Base-by-base conservation (phyloP, 768 basidiomycete genomes). In the Punctularia strigosozonata region DNA sequence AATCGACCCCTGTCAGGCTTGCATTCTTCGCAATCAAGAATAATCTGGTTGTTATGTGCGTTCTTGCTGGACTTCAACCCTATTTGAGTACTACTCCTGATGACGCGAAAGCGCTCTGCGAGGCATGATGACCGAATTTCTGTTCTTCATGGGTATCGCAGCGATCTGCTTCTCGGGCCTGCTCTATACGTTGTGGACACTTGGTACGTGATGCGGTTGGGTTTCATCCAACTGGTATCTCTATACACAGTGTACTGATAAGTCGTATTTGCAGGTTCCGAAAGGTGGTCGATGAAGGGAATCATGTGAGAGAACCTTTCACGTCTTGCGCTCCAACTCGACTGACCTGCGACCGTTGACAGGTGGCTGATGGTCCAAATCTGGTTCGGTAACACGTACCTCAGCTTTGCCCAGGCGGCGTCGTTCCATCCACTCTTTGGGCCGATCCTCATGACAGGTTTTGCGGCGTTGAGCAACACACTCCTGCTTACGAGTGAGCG, bases 361-460 rank as follows among this genome's bases (percentile, higher is more conserved):
- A 34, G 10, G 18, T 90, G 86, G 86, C 58, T 89, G 7, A 80
- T 89, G 78, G 69, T 83, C 2, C 80, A 87, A 42, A 85, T 89
- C 22, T 88, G 86, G 84, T 86, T 88, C 43, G 84, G 85, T 0
- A 83, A 80, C 48, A 79, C 75, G 2, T 80, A 68, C 49, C 59
- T 86, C 21, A 69, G 64, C 38, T 58, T 69, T 45, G 57, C 46
- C 4, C 59, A 65, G 40, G 64, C 65, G 1, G 51, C 55, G 31
- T 63, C 60, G 39, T 69, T 69, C 50, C 66, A 69, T 39, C 63
- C 65, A 1, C 46, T 88, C 2, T 79, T 86, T 39, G 84, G 84
- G 2, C 83, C 84, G 0, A 70, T 85, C 28, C 58, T 86, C 34
- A 87, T 89, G 83, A 77, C 80, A 2, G 58, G 66, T 12, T 90